Conservation (phyloP, 805 yeast genomes). For the Limtongia smithiae region DNA sequence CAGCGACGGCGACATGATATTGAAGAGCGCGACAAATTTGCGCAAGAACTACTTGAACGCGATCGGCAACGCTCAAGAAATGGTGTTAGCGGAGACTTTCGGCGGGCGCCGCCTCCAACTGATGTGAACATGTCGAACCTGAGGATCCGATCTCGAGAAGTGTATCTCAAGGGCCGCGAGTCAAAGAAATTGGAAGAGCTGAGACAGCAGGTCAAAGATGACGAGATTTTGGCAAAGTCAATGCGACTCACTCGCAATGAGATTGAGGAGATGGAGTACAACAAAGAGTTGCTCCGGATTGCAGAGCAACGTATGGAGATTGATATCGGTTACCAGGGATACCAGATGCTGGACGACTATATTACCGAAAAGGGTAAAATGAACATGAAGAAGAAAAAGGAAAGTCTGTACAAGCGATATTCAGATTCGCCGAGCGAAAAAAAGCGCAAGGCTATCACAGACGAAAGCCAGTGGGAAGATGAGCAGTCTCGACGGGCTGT, state of each 20-base stretch:
- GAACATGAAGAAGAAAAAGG: slow-evolving; percentile 54
- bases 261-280: slow-evolving; percentile 49
- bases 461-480: slow-evolving; percentile 48
- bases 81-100: neutral
- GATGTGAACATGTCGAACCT: slow-evolving; percentile 38
- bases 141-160: slow-evolving; percentile 49
- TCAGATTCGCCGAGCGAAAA: slow-evolving; percentile 29
- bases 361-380: slow-evolving; percentile 50
- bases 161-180: slow-evolving; percentile 49
- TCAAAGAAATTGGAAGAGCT: slow-evolving; percentile 45
- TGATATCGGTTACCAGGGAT: slow-evolving; percentile 40
- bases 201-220: slow-evolving; percentile 46
- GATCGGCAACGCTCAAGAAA: slow-evolving; percentile 19
- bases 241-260: slow-evolving; percentile 48
- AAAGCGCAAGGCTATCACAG: slow-evolving; percentile 27
- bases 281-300: slow-evolving; percentile 48
- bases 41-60: slow-evolving; percentile 31
- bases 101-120: slow-evolving; percentile 10
- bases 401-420: slow-evolving; percentile 44
- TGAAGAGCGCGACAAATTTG: slow-evolving; percentile 36
- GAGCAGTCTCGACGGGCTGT: slow-evolving; percentile 48
- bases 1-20: slow-evolving; percentile 29
- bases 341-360: slow-evolving; percentile 56
- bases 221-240: slow-evolving; percentile 47
- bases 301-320: slow-evolving; percentile 43